Conservation (phyloP, 768 basidiomycete species). For the Suillus tomentosus region DNA sequence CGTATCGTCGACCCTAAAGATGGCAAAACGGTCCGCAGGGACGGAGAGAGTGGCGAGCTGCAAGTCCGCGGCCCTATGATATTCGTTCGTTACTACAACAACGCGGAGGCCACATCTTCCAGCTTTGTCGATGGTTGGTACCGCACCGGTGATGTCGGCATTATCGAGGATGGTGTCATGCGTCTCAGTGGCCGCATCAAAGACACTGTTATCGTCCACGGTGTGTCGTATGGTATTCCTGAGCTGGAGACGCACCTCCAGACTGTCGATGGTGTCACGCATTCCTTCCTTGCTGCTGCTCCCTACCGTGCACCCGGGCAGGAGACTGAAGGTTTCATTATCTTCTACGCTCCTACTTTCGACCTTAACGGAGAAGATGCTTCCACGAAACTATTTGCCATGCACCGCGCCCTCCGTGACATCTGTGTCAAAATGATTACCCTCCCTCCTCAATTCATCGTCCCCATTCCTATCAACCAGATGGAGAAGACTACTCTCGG, state of each 20-base stretch:
- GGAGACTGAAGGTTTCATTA: constrained; percentile 43
- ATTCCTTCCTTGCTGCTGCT: constrained; percentile 38
- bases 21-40: constrained; percentile 23
- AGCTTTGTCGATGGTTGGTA: constrained; percentile 54
- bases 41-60: constrained; percentile 38
- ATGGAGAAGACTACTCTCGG: constrained; percentile 46
- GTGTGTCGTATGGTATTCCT: constrained; percentile 41
- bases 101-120: constrained; percentile 45
- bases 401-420: constrained; percentile 33
- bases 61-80: constrained; percentile 43
- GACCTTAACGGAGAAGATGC: constrained; percentile 23
- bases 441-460: constrained; percentile 37
- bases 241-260: constrained; percentile 44
- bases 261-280: constrained; percentile 36
- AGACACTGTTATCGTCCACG: constrained; percentile 46
- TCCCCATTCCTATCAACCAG: constrained; percentile 39
- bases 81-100: constrained; percentile 47
- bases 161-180: constrained; percentile 34
- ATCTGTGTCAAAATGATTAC: constrained; percentile 32
- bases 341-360: constrained; percentile 41
- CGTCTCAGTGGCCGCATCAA: constrained; percentile 44
- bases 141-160: constrained; percentile 56
- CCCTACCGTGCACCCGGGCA: constrained; percentile 41
- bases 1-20: constrained; percentile 35
- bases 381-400: constrained; percentile 19